Conservation (phyloP, 495 filamentous ascomycete species). For the Penicillium goetzii region DNA sequence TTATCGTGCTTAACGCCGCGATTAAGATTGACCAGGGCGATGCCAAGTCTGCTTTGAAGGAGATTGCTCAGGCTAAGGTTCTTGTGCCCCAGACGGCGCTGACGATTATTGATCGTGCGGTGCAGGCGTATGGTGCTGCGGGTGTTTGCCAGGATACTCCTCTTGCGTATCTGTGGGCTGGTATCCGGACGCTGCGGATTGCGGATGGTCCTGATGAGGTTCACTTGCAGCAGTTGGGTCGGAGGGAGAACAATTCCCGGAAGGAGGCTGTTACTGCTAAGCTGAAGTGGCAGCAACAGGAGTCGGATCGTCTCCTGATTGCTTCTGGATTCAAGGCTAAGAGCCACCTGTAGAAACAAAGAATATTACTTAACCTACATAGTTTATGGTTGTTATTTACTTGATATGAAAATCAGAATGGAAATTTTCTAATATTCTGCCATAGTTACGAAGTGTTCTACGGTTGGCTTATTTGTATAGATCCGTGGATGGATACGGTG, state of each 20-base stretch:
- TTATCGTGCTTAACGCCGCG: conserved; percentile 87
- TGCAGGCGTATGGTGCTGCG: conserved; percentile 83
- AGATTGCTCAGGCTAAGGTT: conserved; percentile 88
- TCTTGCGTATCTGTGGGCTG: conserved; percentile 83
- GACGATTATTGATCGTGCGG: conserved; percentile 81
- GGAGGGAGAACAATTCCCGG: conserved; percentile 76
- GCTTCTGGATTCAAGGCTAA: conserved; percentile 58
- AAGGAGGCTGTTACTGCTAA: conserved; percentile 63
- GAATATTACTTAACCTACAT: not conserved
- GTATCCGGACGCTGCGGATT: conserved; percentile 78
- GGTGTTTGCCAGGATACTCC: conserved; percentile 92
- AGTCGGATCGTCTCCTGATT: conserved; percentile 67
- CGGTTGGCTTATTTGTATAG: not conserved
- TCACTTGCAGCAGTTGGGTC: conserved; percentile 87
- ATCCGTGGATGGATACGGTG: not conserved
- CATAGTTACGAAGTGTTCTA: not conserved
- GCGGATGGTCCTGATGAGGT: conserved; percentile 95
- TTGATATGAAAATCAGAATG: conserved; percentile 10
- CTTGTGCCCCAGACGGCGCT: conserved; percentile 77
- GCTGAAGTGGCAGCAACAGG: conserved; percentile 65
- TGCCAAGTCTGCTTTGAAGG: conserved; percentile 77
- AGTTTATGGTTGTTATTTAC: conserved; percentile 1
- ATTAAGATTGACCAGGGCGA: conserved; percentile 84
- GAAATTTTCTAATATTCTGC: conserved; percentile 1
- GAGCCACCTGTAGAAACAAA: conserved; percentile 40